phyloP scores from a whole-genome alignment of 768 basidiomycete genomes.

The Pilatotrama ljubarskyi region DNA sequence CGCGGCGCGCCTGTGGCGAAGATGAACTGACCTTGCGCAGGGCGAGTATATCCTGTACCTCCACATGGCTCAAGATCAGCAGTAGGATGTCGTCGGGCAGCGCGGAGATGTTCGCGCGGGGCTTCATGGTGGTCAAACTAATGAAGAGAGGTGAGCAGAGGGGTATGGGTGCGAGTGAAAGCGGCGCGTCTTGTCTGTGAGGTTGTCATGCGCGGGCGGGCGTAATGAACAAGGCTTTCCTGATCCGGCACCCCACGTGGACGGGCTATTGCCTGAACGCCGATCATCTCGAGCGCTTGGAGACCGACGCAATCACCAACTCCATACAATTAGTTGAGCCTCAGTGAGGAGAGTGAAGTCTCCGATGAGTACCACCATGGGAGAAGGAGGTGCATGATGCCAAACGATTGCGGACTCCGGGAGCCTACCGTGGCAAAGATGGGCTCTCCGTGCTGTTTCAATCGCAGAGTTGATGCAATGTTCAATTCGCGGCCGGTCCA shows the following conservation, averaged over 20 bases:
- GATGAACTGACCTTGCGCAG: constrained; percentile 32
- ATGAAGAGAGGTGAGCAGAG: neutral
- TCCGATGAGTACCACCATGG: too few relatives aligned
- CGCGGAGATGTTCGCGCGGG: constrained; percentile 19
- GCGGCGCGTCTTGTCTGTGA: constrained; percentile 3
- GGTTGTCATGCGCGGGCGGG: neutral
- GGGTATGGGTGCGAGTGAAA: neutral
- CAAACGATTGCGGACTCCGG: too few relatives aligned
- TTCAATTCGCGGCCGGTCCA: too few relatives aligned
- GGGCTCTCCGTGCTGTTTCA: too few relatives aligned
- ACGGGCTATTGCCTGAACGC: constrained; percentile 3
- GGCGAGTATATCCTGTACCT: constrained; percentile 34
- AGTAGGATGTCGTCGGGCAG: constrained; percentile 38
- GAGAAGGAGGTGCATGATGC: too few relatives aligned
- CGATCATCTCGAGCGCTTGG: neutral
- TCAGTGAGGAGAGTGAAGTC: too few relatives aligned
- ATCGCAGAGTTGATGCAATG: too few relatives aligned
- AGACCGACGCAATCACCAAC: neutral
- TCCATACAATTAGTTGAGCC: too few relatives aligned
- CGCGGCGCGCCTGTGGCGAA: constrained; percentile 6
- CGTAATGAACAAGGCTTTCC: constrained; percentile 14
- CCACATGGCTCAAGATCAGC: constrained; percentile 33
- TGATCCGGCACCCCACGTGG: constrained; percentile 8
- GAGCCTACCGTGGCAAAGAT: too few relatives aligned
- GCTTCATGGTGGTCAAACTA: neutral